Evolutionary conservation across 306 rosid species (phyloP), one percentile per base, ranked within the genome.

Genomic region (Sesbania bispinosa): DNA sequence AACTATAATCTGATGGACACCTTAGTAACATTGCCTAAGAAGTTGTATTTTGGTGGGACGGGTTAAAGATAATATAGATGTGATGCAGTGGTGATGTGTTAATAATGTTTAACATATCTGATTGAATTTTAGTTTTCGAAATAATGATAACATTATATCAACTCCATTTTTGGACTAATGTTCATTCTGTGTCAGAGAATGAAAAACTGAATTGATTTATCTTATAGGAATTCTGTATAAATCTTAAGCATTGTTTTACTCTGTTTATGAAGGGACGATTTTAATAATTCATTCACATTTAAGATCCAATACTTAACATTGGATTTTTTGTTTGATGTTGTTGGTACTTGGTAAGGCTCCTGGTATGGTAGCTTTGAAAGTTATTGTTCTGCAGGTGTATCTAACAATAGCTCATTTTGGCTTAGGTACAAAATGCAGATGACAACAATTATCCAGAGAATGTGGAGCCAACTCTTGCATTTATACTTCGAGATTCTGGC

Each of bases 351-450:
- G n/a, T 35, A n/a, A n/a, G 15, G 73, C n/a, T n/a, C n/a, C 19
- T 63, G 42, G 35, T n/a, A n/a, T n/a, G n/a, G n/a, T 8, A 50
- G 64, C 29, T 73, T 72, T 59, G 47, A 62, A 53, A 58, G 55
- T 75, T 43, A 27, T 59, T 70, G 26, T 62, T 70, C 38, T 55
- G 23, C 43, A 6, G 10, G 4, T 57, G 55, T 55, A 48, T 77
- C 77, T 69, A 45, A 75, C 41, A 20, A n/a, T 71, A 79, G 62
- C 32, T 78, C 53, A 27, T 61, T 62, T 82, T 81, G 76, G 62
- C 74, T 79, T 85, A 93, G 98, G 97, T 93, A 80, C 98, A 93
- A 78, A 93, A 93, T 85, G 98, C 98, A 36, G 98, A 93, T 73
- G 98, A 93, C 79, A 93, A 93, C 81, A 77, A 63, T 79, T 93